Percentiles rank a stretch among this genome's conserved stretches.
These are phyloP conservation scores for Rhizopus sp. DNA, from an alignment of 371 early-diverging fungal species.

Conservation along the genomic window DNA sequence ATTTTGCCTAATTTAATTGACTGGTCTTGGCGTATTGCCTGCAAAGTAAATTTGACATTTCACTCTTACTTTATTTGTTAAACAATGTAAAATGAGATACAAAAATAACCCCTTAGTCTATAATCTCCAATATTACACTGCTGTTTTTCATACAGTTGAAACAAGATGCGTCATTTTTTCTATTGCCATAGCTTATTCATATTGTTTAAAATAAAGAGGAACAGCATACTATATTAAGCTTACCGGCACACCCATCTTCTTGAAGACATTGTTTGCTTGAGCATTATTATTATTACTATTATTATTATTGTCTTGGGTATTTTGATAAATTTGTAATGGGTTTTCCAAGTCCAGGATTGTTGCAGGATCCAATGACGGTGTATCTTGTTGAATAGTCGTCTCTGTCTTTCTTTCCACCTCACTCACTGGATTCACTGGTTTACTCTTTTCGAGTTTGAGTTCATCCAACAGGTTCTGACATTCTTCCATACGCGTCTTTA, in stretches of 20 bases:
- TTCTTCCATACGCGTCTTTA: constrained; percentile 72
- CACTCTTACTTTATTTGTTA: too few relatives aligned
- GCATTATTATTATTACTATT: constrained; percentile 14
- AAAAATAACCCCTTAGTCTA: too few relatives aligned
- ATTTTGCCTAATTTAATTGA: too few relatives aligned
- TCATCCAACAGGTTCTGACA: constrained; percentile 21
- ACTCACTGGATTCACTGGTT: background rate
- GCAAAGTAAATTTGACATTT: too few relatives aligned
- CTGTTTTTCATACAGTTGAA: background rate
- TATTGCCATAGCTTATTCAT: constrained; percentile 23
- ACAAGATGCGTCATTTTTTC: background rate
- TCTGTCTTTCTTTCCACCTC: constrained; percentile 1
- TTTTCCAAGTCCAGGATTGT: background rate
- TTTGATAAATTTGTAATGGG: constrained; percentile 4
- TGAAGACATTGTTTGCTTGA: constrained; percentile 20
- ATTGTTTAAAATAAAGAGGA: background rate
- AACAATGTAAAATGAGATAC: too few relatives aligned
- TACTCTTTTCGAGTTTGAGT: background rate
- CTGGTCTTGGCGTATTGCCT: too few relatives aligned
- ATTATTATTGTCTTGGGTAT: constrained; percentile 1
- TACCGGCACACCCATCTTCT: constrained; percentile 22
- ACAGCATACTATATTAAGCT: background rate
- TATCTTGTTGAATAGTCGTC: constrained; percentile 2
- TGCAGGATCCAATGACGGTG: constrained; percentile 4
- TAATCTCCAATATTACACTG: background rate